Percentiles rank a stretch among this genome's conserved stretches.
phyloP scores from a whole-genome alignment of 805 yeast species.

The Saturnispora serradocipensis region DNA sequence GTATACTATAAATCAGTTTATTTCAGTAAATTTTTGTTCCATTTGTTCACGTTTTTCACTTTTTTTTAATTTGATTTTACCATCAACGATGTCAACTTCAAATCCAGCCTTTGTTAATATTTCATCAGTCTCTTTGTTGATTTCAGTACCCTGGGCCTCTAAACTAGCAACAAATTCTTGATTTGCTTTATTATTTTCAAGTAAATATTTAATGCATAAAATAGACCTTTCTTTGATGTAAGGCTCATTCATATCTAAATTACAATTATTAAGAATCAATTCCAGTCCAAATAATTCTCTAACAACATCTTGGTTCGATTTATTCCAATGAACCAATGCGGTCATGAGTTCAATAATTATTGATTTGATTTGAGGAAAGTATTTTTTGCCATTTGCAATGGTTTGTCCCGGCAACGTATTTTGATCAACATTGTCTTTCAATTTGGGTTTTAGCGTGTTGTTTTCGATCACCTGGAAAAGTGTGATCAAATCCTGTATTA shows the following conservation, averaged over 20 bases:
- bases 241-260: slow-evolving; percentile 83
- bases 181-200: slow-evolving; percentile 56
- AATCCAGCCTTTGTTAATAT: slow-evolving; percentile 56
- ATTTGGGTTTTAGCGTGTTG: slow-evolving; percentile 29
- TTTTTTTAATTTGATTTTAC: slow-evolving; percentile 50
- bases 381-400: slow-evolving; percentile 16
- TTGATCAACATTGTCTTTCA: slow-evolving; percentile 20
- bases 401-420: background rate
- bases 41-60: slow-evolving; percentile 3
- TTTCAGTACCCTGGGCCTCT: slow-evolving; percentile 64
- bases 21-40: slow-evolving; percentile 12
- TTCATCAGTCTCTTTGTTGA: slow-evolving; percentile 43
- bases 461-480: slow-evolving; percentile 35
- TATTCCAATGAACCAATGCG: slow-evolving; percentile 42
- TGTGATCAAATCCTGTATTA: slow-evolving; percentile 27
- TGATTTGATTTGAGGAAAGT: slow-evolving; percentile 59
- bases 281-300: slow-evolving; percentile 62
- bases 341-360: slow-evolving; percentile 60
- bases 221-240: slow-evolving; percentile 79
- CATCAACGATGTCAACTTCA: slow-evolving; percentile 63
- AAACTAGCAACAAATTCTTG: slow-evolving; percentile 67
- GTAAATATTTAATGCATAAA: slow-evolving; percentile 60
- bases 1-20: slow-evolving; percentile 6
- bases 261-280: slow-evolving; percentile 67
- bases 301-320: slow-evolving; percentile 54